Conservation (phyloP, 1,284 basidiomycete species). For the Hymenochaete sp. region DNA sequence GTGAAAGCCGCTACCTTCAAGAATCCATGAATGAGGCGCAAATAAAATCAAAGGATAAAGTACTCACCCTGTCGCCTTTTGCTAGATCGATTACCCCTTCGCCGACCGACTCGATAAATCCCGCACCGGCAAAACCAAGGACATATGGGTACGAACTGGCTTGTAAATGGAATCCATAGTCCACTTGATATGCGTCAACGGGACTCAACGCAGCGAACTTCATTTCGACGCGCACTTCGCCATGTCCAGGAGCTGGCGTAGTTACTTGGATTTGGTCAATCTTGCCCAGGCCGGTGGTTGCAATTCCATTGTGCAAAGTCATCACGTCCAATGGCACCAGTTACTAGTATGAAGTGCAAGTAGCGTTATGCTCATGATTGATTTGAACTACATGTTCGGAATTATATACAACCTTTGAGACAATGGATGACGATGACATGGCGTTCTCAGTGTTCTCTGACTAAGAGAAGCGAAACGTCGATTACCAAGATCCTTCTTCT, state of each 20-base stretch:
- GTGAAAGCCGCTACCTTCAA: conserved; percentile 34
- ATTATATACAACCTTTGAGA: too few species aligned
- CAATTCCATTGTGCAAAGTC: conserved; percentile 33
- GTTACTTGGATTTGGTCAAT: conserved; percentile 33
- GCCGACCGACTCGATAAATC: conserved; percentile 34
- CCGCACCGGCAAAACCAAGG: conserved; percentile 35
- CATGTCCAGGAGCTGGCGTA: conserved; percentile 32
- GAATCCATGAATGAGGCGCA: not conserved
- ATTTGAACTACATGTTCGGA: too few species aligned
- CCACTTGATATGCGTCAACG: conserved; percentile 35
- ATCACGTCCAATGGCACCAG: too few species aligned
- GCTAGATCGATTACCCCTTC: conserved; percentile 31
- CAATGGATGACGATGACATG: too few species aligned
- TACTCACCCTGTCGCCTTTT: conserved; percentile 35
- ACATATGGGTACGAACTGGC: conserved; percentile 30
- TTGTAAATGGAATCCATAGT: conserved; percentile 28
- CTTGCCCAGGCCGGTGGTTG: conserved; percentile 29
- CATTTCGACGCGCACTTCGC: conserved; percentile 39
- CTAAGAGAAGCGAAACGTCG: too few species aligned
- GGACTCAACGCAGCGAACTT: conserved; percentile 36
- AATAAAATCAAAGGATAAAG: not conserved
- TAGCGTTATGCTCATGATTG: too few species aligned
- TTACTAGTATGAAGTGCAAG: too few species aligned
- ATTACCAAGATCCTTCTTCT: too few species aligned
- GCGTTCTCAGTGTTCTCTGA: too few species aligned